Conservation (phyloP, 257 asterid species). For the Datura wrightii region DNA sequence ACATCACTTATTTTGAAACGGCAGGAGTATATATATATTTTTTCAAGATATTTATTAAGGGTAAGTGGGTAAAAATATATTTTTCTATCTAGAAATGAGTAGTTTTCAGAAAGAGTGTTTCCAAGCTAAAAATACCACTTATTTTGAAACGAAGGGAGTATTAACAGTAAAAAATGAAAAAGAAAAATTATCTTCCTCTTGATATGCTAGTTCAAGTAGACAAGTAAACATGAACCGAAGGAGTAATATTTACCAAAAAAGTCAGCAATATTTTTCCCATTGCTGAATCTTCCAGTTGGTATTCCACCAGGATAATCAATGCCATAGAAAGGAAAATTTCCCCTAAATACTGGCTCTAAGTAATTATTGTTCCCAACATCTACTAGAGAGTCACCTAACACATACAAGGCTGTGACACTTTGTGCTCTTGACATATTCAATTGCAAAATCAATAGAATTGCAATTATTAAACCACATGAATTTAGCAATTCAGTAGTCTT, state of each 20-base stretch:
- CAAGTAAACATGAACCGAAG: too few species aligned
- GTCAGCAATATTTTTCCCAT: slow-evolving; percentile 27
- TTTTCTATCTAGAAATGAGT: too few species aligned
- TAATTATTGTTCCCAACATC: slow-evolving; percentile 28
- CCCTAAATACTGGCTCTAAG: neutral
- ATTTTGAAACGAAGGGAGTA: too few species aligned
- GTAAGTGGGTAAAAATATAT: too few species aligned
- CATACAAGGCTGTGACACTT: neutral
- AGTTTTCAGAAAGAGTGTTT: too few species aligned
- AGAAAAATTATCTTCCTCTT: too few species aligned
- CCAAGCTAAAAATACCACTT: too few species aligned
- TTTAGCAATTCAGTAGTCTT: neutral
- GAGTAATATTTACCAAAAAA: neutral
- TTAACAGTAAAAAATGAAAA: too few species aligned
- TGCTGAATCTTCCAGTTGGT: slow-evolving; percentile 28
- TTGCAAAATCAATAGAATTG: neutral
- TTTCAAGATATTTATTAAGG: too few species aligned
- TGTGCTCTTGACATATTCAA: slow-evolving; percentile 12
- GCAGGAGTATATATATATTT: too few species aligned
- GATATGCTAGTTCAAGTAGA: too few species aligned
- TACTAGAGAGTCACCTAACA: slow-evolving; percentile 12
- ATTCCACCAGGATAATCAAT: slow-evolving; percentile 23
- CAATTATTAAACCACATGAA: slow-evolving; percentile 2
- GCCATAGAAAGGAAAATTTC: slow-evolving; percentile 27
- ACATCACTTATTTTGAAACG: too few species aligned